phyloP scores from a whole-genome alignment of 2,329 filamentous ascomycete genomes.

The Thelonectria olida region DNA sequence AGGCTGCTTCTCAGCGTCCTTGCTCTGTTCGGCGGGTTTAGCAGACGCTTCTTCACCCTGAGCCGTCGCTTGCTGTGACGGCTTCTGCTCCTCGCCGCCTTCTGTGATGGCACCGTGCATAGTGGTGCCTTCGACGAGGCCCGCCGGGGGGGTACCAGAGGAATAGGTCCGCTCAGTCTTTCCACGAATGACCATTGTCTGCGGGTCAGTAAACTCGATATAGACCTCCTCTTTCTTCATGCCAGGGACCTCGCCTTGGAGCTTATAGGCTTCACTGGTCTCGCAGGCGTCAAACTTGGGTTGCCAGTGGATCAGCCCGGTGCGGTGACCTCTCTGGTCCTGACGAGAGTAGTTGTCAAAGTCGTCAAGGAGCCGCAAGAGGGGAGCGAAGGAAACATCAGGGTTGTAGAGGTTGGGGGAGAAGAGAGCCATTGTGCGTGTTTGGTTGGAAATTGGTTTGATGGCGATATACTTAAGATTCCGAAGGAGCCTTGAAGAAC shows the following conservation, averaged over 20 bases:
- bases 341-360: too few species aligned
- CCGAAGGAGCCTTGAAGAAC: constrained; percentile 33
- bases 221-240: constrained; percentile 76
- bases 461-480: constrained; percentile 35
- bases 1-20: background rate
- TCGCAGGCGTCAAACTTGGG: too few species aligned
- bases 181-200: constrained; percentile 79
- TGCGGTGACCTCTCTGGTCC: too few species aligned
- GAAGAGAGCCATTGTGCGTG: constrained; percentile 68
- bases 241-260: constrained; percentile 82
- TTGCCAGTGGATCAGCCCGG: too few species aligned
- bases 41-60: constrained; percentile 60
- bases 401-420: constrained; percentile 59
- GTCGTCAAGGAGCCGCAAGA: too few species aligned
- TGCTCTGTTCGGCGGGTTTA: constrained; percentile 28
- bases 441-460: constrained; percentile 32
- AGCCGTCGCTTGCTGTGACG: constrained; percentile 67
- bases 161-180: constrained; percentile 73
- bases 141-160: constrained; percentile 59
- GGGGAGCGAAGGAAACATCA: constrained; percentile 63
- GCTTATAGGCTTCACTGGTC: constrained; percentile 73
- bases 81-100: constrained; percentile 47
- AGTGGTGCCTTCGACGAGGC: constrained; percentile 55
- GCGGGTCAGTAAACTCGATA: constrained; percentile 81
- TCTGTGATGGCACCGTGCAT: constrained; percentile 52